Evolutionary conservation across 2,329 filamentous ascomycete genomes (phyloP), one percentile per base, ranked within the genome.

Genomic region (Rutstroemia sp.): DNA sequence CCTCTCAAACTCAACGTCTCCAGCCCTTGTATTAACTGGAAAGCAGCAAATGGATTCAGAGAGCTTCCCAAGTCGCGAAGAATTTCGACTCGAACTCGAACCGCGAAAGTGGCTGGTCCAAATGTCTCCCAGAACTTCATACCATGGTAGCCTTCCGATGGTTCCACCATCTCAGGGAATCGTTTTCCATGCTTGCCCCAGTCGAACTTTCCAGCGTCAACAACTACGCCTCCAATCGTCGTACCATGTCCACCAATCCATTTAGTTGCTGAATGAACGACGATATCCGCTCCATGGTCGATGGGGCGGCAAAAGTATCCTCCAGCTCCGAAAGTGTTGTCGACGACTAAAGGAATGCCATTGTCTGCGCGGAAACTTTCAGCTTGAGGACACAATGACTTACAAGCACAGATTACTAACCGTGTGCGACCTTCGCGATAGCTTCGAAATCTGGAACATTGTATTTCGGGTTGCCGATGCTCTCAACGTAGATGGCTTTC

Each of bases 231-330:
- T 56, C 80, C 91, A 63, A 96, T 88, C 27, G 92, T 96, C 36
- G 92, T 95, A 59, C 92, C 92, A 72, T 96, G 92, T 47, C 92
- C 92, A 56, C 92, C 92, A 61, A 96, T 96, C 92, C 92, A 96
- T 74, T 96, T 96, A 57, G 91, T 96, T 8, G 91, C 91, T 38
- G 88, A 92, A 78, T 96, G 91, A 36, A 96, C 89, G 53, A 96
- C 42, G 21, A 46, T 46, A 68, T 96, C 92, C 60, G 88, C 92
- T 57, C 92, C 92, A 72, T 95, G 88, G 23, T 91, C 86, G 66
- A 96, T 92, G 39, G 92, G 92, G 5, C 88, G 83, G 64, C 86
- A 77, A 71, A 89, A 94, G 79, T 88, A 96, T 51, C 92, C 92
- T 57, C 92, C 92, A 8, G 91, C 92, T 48, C 91, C 92, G 66